These are phyloP conservation scores for Aspergillus costaricaensis DNA, from an alignment of 2,329 filamentous ascomycete species.

Conservation along the genomic window DNA sequence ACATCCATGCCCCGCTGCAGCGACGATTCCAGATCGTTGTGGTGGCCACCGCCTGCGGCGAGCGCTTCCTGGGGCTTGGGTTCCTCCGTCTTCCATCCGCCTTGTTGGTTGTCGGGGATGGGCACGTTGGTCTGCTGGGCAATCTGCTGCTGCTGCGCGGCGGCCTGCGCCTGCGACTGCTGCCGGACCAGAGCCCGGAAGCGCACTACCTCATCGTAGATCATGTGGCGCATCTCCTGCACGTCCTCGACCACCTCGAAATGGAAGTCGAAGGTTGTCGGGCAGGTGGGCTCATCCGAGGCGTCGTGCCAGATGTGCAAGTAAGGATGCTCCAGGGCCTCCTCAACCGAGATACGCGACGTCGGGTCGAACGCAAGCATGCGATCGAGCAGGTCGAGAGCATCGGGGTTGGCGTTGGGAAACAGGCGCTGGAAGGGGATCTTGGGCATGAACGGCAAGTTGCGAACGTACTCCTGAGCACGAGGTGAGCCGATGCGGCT, in stretches of 20 bases:
- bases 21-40: conserved; percentile 51
- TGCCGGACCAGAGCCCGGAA: conserved; percentile 70
- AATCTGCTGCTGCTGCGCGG: conserved; percentile 44
- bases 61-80: conserved; percentile 61
- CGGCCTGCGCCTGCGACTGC: conserved; percentile 47
- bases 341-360: conserved; percentile 88
- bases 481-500: conserved; percentile 91
- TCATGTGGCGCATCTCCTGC: conserved; percentile 93
- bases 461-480: conserved; percentile 97
- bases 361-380: conserved; percentile 98
- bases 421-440: conserved; percentile 86
- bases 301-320: conserved; percentile 98
- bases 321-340: conserved; percentile 94
- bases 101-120: conserved; percentile 62
- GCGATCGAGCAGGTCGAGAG: conserved; percentile 89
- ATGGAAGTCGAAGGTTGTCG: conserved; percentile 94
- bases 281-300: conserved; percentile 91
- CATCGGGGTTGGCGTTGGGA: conserved; percentile 92
- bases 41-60: conserved; percentile 44
- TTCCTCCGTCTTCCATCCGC: conserved; percentile 59
- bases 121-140: conserved; percentile 55
- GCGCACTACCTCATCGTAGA: conserved; percentile 85
- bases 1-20: conserved; percentile 62
- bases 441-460: conserved; percentile 93
- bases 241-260: conserved; percentile 98